Evolutionary conservation across 75 land plant species (phyloP).

Genomic region (Sequoiadendron giganteum): DNA sequence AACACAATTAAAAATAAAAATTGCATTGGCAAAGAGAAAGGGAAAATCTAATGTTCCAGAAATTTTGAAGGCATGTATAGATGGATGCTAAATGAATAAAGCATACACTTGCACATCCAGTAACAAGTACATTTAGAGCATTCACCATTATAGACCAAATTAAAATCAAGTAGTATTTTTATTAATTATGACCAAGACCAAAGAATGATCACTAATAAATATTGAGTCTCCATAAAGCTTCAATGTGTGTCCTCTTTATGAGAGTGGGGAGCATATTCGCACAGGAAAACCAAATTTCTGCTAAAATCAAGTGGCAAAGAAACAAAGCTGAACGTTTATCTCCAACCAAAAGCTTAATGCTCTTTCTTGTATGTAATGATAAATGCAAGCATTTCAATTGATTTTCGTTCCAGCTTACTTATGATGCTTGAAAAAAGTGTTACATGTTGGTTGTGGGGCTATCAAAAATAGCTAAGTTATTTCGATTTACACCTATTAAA

Average conservation of each 20-base stretch:
- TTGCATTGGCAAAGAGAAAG: not conserved
- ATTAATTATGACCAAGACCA: not conserved
- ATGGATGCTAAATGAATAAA: not conserved
- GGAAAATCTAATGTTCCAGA: not conserved
- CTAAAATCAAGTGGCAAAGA: not conserved
- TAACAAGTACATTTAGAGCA: not conserved
- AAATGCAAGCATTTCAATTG: too few relatives aligned
- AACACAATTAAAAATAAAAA: not conserved
- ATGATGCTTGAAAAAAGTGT: not conserved
- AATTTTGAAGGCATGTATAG: not conserved
- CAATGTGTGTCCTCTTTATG: not conserved
- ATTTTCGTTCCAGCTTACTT: not conserved
- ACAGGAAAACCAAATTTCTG: not conserved
- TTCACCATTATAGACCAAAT: not conserved
- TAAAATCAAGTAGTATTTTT: not conserved
- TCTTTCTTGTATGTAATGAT: not conserved
- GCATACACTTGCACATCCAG: not conserved
- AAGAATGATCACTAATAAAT: not conserved
- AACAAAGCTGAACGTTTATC: not conserved
- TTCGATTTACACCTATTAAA: not conserved
- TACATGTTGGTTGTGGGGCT: not conserved
- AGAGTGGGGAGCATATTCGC: not conserved
- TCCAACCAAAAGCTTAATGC: not conserved
- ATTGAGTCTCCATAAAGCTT: not conserved
- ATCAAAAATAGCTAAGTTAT: not conserved